Percentiles rank a stretch among this genome's conserved stretches.
Conservation (phyloP, 495 filamentous ascomycete genomes). For the Podospora sp. region DNA sequence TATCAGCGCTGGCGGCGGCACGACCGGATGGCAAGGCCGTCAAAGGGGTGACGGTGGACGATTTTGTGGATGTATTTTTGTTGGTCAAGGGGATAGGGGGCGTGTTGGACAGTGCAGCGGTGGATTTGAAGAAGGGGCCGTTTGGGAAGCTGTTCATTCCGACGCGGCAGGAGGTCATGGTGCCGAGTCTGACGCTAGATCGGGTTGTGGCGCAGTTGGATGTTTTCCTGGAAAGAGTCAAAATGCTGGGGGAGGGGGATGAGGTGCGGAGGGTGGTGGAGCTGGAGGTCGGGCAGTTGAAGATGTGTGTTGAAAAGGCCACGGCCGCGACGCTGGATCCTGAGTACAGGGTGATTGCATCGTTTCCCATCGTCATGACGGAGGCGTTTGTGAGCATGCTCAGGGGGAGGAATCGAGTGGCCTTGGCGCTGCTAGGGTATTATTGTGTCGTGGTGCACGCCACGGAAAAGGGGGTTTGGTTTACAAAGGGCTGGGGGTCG, state of each 20-base stretch:
- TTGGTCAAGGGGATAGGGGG: constrained; percentile 32
- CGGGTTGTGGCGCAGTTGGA: constrained; percentile 19
- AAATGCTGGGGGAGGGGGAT: constrained; percentile 2
- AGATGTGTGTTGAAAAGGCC: constrained; percentile 14
- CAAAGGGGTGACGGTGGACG: constrained; percentile 24
- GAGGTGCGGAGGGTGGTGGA: constrained; percentile 18
- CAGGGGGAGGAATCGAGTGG: constrained; percentile 25
- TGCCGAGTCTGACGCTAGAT: constrained; percentile 8
- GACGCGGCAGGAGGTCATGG: not conserved
- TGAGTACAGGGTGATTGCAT: constrained; percentile 29
- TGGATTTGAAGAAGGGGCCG: constrained; percentile 22
- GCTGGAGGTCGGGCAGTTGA: constrained; percentile 18
- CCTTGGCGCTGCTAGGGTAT: constrained; percentile 31
- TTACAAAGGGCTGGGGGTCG: constrained; percentile 30
- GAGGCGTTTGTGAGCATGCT: constrained; percentile 27
- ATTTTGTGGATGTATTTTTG: constrained; percentile 29
- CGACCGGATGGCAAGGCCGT: not conserved
- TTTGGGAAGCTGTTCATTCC: constrained; percentile 22
- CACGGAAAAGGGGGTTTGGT: constrained; percentile 31
- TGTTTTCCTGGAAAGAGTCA: constrained; percentile 7
- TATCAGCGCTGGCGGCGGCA: constrained; percentile 27
- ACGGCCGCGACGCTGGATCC: constrained; percentile 8
- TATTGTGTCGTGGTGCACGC: constrained; percentile 34
- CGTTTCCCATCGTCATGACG: constrained; percentile 32
- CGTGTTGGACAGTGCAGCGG: constrained; percentile 25